Percentiles rank a stretch among this genome's conserved stretches.
phyloP scores from a whole-genome alignment of 164 flowering plant species.

The Vitis riparia region DNA sequence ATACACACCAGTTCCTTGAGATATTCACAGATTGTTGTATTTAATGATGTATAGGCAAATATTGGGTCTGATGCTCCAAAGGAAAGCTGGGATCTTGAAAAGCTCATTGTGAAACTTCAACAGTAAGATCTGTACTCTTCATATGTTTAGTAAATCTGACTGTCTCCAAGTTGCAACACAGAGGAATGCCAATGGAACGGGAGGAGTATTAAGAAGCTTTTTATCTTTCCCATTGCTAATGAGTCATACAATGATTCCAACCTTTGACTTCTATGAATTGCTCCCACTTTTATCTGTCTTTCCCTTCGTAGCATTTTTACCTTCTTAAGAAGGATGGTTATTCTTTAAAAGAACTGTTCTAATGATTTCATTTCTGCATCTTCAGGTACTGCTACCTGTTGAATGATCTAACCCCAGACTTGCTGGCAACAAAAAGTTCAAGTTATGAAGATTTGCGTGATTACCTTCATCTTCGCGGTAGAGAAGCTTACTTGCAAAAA shows the following conservation, averaged over 20 bases:
- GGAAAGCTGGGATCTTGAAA: slow-evolving; percentile 93
- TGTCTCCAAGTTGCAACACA: too few species aligned
- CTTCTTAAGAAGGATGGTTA: neutral
- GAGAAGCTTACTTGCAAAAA: slow-evolving; percentile 92
- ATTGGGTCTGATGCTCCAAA: slow-evolving; percentile 80
- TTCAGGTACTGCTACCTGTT: slow-evolving; percentile 89
- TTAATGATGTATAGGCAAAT: slow-evolving; percentile 62
- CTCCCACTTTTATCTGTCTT: too few species aligned
- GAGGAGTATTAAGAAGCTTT: too few species aligned
- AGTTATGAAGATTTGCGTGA: slow-evolving; percentile 68
- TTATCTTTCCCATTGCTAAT: too few species aligned
- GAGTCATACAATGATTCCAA: too few species aligned
- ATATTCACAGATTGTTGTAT: slow-evolving; percentile 1
- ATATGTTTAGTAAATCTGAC: too few species aligned
- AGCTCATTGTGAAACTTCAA: slow-evolving; percentile 85
- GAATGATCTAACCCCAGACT: slow-evolving; percentile 81
- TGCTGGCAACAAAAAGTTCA: slow-evolving; percentile 62
- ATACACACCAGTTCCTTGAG: neutral
- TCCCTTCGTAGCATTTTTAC: too few species aligned
- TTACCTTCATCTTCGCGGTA: slow-evolving; percentile 78
- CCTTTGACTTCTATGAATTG: too few species aligned
- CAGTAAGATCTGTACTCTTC: slow-evolving; percentile 55
- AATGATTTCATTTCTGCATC: neutral
- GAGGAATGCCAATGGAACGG: too few species aligned
- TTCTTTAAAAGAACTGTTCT: neutral